These are phyloP conservation scores for Nakazawaea wyomingensis DNA, from an alignment of 805 yeast genomes.

Conservation along the genomic window DNA sequence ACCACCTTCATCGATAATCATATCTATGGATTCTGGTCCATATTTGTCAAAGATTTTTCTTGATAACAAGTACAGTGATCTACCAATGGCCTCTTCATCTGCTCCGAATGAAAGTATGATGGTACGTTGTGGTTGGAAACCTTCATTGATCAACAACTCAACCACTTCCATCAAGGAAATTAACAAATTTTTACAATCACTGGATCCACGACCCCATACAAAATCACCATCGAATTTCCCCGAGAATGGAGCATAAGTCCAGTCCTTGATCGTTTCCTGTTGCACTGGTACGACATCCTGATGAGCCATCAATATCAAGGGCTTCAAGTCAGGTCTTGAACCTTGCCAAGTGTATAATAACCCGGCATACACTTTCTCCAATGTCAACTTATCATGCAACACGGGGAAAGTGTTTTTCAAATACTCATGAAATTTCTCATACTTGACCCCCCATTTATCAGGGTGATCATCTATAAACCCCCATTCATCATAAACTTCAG, in stretches of 20 bases:
- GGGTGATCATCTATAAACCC: slow-evolving; percentile 41
- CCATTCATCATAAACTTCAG: slow-evolving; percentile 50
- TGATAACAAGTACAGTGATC: slow-evolving; percentile 52
- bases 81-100: slow-evolving; percentile 72
- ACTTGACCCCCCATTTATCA: slow-evolving; percentile 48
- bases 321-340: slow-evolving; percentile 43
- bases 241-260: slow-evolving; percentile 63
- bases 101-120: slow-evolving; percentile 63
- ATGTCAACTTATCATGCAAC: slow-evolving; percentile 39
- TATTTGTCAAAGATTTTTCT: slow-evolving; percentile 41
- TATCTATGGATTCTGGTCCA: slow-evolving; percentile 53
- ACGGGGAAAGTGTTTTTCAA: slow-evolving; percentile 50
- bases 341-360: slow-evolving; percentile 63
- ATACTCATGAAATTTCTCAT: slow-evolving; percentile 46
- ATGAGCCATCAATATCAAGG: slow-evolving; percentile 65
- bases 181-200: slow-evolving; percentile 66
- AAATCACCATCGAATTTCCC: slow-evolving; percentile 59
- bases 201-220: slow-evolving; percentile 70
- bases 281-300: slow-evolving; percentile 81
- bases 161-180: slow-evolving; percentile 60
- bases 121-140: slow-evolving; percentile 57
- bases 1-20: slow-evolving; percentile 69
- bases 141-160: slow-evolving; percentile 46
- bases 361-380: slow-evolving; percentile 54
- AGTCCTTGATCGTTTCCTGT: slow-evolving; percentile 43